Percentiles rank a stretch among this genome's conserved stretches.
These are phyloP conservation scores for Alternaria rosae DNA, from an alignment of 2,329 filamentous ascomycete species.

Conservation along the genomic window DNA sequence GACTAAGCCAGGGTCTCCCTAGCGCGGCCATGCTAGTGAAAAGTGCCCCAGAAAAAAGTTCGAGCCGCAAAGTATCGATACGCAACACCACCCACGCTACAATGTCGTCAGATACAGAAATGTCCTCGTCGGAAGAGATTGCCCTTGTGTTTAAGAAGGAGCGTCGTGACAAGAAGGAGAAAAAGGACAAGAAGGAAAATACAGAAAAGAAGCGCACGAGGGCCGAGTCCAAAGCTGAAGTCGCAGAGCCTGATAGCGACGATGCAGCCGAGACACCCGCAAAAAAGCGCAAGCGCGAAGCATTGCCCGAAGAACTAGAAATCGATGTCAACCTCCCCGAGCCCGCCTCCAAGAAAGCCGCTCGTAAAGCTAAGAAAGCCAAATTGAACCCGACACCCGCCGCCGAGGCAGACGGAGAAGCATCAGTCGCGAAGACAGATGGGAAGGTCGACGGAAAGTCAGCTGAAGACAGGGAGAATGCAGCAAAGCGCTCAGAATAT, in stretches of 20 bases:
- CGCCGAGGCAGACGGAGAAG: constrained; percentile 13
- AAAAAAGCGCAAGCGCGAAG: constrained; percentile 64
- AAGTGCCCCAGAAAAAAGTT: constrained; percentile 28
- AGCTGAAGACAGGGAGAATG: constrained; percentile 39
- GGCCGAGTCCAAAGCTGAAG: constrained; percentile 22
- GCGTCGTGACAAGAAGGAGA: constrained; percentile 34
- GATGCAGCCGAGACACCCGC: constrained; percentile 29
- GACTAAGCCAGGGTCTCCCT: constrained; percentile 23
- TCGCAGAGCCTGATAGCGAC: constrained; percentile 23
- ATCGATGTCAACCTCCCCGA: constrained; percentile 90
- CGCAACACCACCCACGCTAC: constrained; percentile 1
- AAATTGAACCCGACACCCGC: constrained; percentile 56
- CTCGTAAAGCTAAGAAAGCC: constrained; percentile 87
- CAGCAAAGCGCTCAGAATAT: constrained; percentile 72
- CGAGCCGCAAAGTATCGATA: neutral
- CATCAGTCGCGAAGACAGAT: constrained; percentile 21
- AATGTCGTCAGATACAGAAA: constrained; percentile 22
- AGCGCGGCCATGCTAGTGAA: constrained; percentile 15
- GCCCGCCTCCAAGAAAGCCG: constrained; percentile 91
- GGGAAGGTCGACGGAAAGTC: constrained; percentile 49
- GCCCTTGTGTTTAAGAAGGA: constrained; percentile 26
- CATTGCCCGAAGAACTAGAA: constrained; percentile 72
- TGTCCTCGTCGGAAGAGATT: constrained; percentile 16
- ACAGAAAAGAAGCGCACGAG: constrained; percentile 35
- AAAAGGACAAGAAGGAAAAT: constrained; percentile 39